Base-by-base conservation (phyloP, 441 rosid species). In the Omphalea diandra region DNA sequence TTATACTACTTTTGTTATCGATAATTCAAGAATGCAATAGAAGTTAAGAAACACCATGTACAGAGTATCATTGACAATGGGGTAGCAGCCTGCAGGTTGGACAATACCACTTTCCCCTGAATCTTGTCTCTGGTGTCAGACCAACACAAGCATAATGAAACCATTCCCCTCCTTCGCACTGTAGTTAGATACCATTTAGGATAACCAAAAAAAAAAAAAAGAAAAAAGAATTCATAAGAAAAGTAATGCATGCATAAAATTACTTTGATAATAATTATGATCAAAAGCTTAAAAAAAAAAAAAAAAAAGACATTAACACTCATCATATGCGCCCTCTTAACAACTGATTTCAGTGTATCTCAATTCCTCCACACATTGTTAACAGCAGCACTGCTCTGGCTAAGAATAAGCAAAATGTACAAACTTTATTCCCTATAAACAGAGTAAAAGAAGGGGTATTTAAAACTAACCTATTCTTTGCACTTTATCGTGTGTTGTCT, bases 81-180 rank as follows among this genome's bases (percentile, higher is more conserved):
- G 91, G 89, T 27, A 79, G 87, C 65, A 72, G 26, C 67, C 83
- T 90, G 84, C 99, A 96, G 56, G 99, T 93, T 31, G 98, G 98
- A 79, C 99, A 96, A 71, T 86, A 96, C 99, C 99, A 96, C 75
- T 95, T 93, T 59, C 97, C 98, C 81, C 85, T 91, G 82, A 95
- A 95, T 82, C 99, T 85, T 29, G 97, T 95, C 84, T 95, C 98
- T 0, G 98, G 95, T 24, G 97, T 90, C 75, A 95, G 86, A 57
- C 99, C 99, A 63, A 95, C 99, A 35, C 99, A 94, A 0, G 89
- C 33, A 67, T 95, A 95, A 68, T 93, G 99, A 85, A 95, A 95
- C 99, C 99, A 93, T 77, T 95, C 98, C 47, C 99, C 99, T 83
- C 99, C 99, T 76, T 90, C 90, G 78, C 98, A 95, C 99, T 91